A percentile compares a stretch with the other conserved stretches of the same genome.
Conservation (phyloP, 2,329 filamentous ascomycete species). For the Microascus cirrosus region DNA sequence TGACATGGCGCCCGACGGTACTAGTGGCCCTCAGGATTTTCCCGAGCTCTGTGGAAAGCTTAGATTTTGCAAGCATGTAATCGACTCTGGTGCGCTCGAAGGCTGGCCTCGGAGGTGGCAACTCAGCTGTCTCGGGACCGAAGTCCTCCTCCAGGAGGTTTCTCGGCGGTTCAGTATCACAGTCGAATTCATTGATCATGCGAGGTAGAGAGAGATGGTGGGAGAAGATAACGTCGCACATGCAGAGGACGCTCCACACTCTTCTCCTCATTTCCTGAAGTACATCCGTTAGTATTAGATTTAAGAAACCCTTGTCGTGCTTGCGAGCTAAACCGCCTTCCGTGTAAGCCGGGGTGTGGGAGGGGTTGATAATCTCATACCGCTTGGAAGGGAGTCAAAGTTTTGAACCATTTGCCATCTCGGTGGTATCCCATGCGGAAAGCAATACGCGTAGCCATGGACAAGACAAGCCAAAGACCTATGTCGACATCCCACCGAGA, state of each 20-base stretch:
- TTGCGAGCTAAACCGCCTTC: not conserved
- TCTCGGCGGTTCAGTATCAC: constrained; percentile 62
- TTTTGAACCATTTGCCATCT: constrained; percentile 63
- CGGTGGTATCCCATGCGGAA: constrained; percentile 69
- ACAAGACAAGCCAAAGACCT: constrained; percentile 49
- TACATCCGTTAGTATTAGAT: constrained; percentile 4
- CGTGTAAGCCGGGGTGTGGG: not conserved
- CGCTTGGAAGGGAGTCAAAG: constrained; percentile 61
- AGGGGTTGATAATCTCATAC: constrained; percentile 23
- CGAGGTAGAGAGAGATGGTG: constrained; percentile 56
- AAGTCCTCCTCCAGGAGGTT: constrained; percentile 79
- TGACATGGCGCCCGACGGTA: constrained; percentile 39
- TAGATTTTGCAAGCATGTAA: constrained; percentile 67
- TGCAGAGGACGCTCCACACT: constrained; percentile 60
- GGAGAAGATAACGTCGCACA: constrained; percentile 67
- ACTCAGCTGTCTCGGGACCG: constrained; percentile 51
- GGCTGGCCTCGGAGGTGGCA: constrained; percentile 56
- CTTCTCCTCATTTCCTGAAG: constrained; percentile 57
- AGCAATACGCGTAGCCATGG: constrained; percentile 43
- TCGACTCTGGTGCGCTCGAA: constrained; percentile 66
- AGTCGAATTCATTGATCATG: constrained; percentile 65
- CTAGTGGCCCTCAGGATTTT: constrained; percentile 58
- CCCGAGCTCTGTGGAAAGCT: constrained; percentile 57
- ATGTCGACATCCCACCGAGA: constrained; percentile 64
- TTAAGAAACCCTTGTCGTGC: not conserved